Percentiles rank a stretch among this genome's conserved stretches.
Evolutionary conservation across 2,329 filamentous ascomycete genomes (phyloP).

Genomic region (Fusarium sp.): DNA sequence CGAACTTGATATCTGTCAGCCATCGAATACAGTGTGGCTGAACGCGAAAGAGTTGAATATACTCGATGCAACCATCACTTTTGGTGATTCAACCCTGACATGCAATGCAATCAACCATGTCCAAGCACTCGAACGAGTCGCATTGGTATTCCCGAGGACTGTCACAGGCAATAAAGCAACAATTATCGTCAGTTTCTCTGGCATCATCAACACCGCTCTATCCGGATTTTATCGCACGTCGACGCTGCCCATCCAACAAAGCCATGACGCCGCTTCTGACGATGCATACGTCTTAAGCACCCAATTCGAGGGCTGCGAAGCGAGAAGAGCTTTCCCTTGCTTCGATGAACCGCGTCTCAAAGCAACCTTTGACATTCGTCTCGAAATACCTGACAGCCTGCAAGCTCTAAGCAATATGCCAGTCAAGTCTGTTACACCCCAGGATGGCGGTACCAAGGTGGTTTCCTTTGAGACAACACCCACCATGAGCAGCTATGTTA

Average conservation of each 20-base stretch:
- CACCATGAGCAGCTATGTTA: not conserved
- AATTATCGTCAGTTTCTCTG: not conserved
- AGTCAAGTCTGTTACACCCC: not conserved
- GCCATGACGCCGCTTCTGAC: conserved; percentile 50
- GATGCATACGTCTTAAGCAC: conserved; percentile 86
- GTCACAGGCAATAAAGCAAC: not conserved
- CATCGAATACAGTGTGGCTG: not conserved
- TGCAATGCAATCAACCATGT: not conserved
- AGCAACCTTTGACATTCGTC: conserved; percentile 91
- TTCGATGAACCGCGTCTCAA: conserved; percentile 98
- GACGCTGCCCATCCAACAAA: not conserved
- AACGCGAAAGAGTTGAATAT: not conserved
- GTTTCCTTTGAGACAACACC: not conserved
- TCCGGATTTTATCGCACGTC: not conserved
- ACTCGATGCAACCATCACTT: not conserved
- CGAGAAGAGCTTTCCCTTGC: conserved; percentile 92
- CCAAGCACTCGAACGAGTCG: not conserved
- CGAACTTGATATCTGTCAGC: not conserved
- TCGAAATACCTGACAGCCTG: conserved; percentile 81
- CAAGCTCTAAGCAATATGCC: not conserved
- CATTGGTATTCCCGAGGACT: not conserved
- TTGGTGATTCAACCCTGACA: not conserved
- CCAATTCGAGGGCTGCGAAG: conserved; percentile 96
- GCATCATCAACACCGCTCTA: not conserved
- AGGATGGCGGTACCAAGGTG: not conserved